Percentiles rank a stretch among this genome's conserved stretches.
phyloP scores from a whole-genome alignment of 257 asterid species.

The Fraxinus anomala region DNA sequence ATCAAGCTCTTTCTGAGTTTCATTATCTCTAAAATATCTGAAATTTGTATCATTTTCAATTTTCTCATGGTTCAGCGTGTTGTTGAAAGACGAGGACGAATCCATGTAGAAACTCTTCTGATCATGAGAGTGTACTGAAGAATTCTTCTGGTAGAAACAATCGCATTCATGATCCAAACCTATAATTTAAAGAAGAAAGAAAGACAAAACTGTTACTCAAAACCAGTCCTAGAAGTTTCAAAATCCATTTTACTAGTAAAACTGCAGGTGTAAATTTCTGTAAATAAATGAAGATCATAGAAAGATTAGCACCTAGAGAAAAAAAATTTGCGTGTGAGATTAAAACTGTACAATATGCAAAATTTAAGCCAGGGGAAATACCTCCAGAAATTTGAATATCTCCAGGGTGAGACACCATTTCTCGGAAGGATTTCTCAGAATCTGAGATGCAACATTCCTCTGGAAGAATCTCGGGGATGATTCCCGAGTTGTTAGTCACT shows the following conservation, averaged over 20 bases:
- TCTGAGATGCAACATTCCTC: slow-evolving; percentile 22
- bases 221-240: slow-evolving; percentile 14
- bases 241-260: not conserved
- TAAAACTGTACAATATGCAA: not conserved
- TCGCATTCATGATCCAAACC: slow-evolving; percentile 34
- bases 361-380: slow-evolving; percentile 20
- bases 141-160: slow-evolving; percentile 17
- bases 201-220: not conserved
- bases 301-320: no score
- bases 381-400: slow-evolving; percentile 47
- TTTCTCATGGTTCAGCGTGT: slow-evolving; percentile 4
- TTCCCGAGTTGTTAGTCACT: slow-evolving; percentile 21
- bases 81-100: not conserved
- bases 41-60: slow-evolving; percentile 18
- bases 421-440: slow-evolving; percentile 21
- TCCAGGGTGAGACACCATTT: slow-evolving; percentile 16
- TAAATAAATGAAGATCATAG: no score
- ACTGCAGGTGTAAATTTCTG: not conserved
- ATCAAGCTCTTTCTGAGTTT: slow-evolving; percentile 21
- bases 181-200: slow-evolving; percentile 15
- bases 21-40: not conserved
- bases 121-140: slow-evolving; percentile 22
- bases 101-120: not conserved
- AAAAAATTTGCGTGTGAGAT: no score
- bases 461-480: slow-evolving; percentile 14